Conservation (phyloP, 345 rosid genomes). For the Kandelia obovata region DNA sequence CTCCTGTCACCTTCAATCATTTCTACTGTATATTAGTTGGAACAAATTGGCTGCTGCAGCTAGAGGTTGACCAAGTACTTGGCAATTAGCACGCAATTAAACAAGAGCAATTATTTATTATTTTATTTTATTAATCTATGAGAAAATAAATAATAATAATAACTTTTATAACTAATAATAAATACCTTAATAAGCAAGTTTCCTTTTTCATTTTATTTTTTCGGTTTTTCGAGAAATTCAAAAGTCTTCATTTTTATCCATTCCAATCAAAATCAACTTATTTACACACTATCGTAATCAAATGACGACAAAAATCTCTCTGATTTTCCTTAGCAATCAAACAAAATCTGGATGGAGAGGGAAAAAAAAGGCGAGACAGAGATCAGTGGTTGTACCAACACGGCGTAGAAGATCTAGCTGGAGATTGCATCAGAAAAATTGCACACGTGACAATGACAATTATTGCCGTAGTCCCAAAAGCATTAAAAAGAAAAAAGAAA, state of each 20-base stretch:
- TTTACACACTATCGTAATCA: constrained; percentile 8
- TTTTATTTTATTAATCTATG: no score
- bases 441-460: neutral
- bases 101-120: no score
- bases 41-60: no score
- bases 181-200: no score
- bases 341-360: constrained; percentile 30
- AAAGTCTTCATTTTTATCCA: constrained; percentile 13
- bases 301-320: constrained; percentile 30
- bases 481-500: neutral
- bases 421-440: constrained; percentile 23
- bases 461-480: constrained; percentile 5
- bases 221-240: neutral
- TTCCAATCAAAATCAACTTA: neutral
- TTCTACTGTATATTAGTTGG: no score
- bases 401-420: constrained; percentile 30
- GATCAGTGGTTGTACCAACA: constrained; percentile 39
- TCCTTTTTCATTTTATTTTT: no score
- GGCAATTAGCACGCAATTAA: no score
- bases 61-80: no score
- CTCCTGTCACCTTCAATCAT: no score
- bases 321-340: constrained; percentile 39
- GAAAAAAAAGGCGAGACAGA: neutral
- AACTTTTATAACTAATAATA: no score
- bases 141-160: no score